Conservation (phyloP, 805 yeast species). For the Sporopachydermia quercuum region DNA sequence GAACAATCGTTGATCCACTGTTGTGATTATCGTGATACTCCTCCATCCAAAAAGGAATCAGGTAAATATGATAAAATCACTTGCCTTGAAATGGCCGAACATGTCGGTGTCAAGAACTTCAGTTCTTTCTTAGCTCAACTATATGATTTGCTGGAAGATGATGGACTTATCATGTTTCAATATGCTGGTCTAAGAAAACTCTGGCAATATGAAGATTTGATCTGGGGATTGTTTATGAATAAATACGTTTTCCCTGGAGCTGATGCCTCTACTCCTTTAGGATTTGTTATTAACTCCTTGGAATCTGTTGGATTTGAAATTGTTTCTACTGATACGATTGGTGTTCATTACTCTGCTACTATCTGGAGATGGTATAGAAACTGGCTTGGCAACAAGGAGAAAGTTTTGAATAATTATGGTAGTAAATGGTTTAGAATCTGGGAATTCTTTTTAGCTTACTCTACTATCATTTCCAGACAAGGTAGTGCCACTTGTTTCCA, state of each 20-base stretch:
- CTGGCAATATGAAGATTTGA: conserved; percentile 89
- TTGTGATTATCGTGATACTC: conserved; percentile 84
- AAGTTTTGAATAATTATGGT: conserved; percentile 69
- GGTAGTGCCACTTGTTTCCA: conserved; percentile 89
- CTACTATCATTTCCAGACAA: conserved; percentile 79
- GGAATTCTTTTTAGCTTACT: conserved; percentile 78
- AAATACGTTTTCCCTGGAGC: conserved; percentile 96
- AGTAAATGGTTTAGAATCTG: conserved; percentile 84
- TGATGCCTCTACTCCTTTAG: conserved; percentile 88
- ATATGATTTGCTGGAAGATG: conserved; percentile 78
- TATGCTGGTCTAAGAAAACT: conserved; percentile 81
- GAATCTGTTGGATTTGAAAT: conserved; percentile 83
- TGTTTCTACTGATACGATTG: conserved; percentile 72
- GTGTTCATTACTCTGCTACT: conserved; percentile 86
- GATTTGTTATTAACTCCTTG: conserved; percentile 60
- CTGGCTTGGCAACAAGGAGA: conserved; percentile 76
- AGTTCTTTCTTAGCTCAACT: conserved; percentile 64
- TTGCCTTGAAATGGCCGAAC: conserved; percentile 92
- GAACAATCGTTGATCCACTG: conserved; percentile 70
- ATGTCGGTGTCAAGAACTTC: conserved; percentile 83
- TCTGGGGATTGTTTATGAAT: conserved; percentile 94
- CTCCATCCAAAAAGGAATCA: conserved; percentile 35
- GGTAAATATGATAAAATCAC: conserved; percentile 71
- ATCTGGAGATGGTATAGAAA: conserved; percentile 90
- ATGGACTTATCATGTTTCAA: conserved; percentile 76